These are phyloP conservation scores for Globisporangium cystogenes DNA, from an alignment of 352 stramenopile species.

Conservation along the genomic window DNA sequence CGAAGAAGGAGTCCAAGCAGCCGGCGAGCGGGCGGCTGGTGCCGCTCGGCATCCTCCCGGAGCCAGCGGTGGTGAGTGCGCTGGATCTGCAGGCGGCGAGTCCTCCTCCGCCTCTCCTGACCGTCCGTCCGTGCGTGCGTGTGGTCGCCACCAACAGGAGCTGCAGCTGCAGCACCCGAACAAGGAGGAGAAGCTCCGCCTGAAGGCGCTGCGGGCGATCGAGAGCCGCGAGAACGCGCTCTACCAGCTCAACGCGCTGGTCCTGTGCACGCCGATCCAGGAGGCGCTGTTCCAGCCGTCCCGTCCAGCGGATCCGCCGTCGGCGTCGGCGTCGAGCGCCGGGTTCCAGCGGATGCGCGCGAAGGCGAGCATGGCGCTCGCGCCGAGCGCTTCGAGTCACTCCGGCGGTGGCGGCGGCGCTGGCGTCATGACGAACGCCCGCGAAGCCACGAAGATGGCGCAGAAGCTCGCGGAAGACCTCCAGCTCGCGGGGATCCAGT, in stretches of 20 bases:
- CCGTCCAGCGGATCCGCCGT: conserved; percentile 23
- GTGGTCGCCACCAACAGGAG: conserved; percentile 15
- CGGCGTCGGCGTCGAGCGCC: conserved; percentile 11
- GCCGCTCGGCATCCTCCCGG: conserved; percentile 24
- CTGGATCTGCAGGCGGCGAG: neutral
- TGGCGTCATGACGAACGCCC: conserved; percentile 54
- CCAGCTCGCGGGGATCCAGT: conserved; percentile 60
- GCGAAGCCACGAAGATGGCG: conserved; percentile 61
- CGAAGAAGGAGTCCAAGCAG: conserved; percentile 8
- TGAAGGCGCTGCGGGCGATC: conserved; percentile 64
- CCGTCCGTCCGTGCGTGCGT: neutral
- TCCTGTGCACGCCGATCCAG: conserved; percentile 61
- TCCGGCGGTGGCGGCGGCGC: neutral
- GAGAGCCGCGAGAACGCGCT: conserved; percentile 58
- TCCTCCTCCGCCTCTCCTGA: neutral
- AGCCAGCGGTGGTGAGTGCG: conserved; percentile 12
- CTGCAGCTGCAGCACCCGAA: conserved; percentile 14
- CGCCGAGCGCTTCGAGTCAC: conserved; percentile 17
- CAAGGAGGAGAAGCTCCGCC: conserved; percentile 68
- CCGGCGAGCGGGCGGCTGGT: conserved; percentile 17
- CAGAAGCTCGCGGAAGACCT: conserved; percentile 64
- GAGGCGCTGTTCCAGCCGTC: conserved; percentile 49
- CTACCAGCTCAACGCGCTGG: conserved; percentile 66
- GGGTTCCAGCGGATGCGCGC: conserved; percentile 33
- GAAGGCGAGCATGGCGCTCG: conserved; percentile 35